A percentile compares a stretch with the other conserved stretches of the same genome.
Evolutionary conservation across 2,329 filamentous ascomycete genomes (phyloP).

Genomic region (Tolypocladium tundrense): DNA sequence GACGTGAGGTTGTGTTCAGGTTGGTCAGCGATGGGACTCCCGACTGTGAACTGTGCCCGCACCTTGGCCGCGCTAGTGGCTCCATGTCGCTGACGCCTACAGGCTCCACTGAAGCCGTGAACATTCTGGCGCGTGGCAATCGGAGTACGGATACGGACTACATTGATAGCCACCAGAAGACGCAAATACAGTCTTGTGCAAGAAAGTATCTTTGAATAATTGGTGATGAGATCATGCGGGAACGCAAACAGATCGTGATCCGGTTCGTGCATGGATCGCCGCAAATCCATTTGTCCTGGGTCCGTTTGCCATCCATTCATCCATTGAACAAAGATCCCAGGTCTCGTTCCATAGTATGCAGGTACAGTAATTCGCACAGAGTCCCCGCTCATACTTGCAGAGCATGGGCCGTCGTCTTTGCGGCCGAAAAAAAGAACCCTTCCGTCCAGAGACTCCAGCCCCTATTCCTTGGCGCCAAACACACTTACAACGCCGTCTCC

Average conservation of each 20-base stretch:
- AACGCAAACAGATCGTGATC: neutral
- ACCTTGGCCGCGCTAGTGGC: no score
- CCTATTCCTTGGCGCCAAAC: slow-evolving; percentile 44
- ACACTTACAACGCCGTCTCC: slow-evolving; percentile 66
- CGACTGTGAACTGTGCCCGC: no score
- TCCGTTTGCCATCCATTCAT: neutral
- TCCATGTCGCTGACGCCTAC: neutral
- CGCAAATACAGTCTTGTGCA: neutral
- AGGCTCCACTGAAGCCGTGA: neutral
- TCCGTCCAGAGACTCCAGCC: neutral
- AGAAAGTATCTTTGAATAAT: neutral
- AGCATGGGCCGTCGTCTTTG: neutral
- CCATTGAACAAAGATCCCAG: neutral
- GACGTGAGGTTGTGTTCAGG: neutral
- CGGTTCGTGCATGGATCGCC: neutral
- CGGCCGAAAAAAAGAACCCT: neutral
- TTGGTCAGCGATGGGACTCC: neutral
- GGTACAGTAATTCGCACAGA: neutral
- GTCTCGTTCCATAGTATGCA: neutral
- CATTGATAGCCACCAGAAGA: neutral
- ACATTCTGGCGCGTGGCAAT: neutral
- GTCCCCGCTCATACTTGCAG: neutral
- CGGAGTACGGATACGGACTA: neutral
- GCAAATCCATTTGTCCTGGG: neutral
- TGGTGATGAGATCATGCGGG: neutral